Conservation (phyloP, 306 rosid genomes). For the Dryas octopetala region DNA sequence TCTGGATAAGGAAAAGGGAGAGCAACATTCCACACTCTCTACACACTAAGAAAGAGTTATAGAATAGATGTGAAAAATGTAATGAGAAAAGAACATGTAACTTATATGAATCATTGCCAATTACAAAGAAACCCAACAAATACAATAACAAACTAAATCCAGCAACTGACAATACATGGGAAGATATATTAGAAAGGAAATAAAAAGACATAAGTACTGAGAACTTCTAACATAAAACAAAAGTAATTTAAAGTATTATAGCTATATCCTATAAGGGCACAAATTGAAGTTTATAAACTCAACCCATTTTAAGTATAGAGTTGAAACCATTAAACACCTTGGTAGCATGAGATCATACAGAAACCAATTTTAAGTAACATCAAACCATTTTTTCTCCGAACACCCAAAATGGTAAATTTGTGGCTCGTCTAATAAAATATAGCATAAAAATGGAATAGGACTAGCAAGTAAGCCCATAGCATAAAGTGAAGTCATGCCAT, state of each 20-base stretch:
- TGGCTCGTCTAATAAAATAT: background rate
- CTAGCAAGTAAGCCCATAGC: background rate
- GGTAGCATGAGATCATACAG: background rate
- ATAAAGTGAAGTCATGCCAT: background rate
- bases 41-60: too few relatives aligned
- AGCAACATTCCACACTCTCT: too few relatives aligned
- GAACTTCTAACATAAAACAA: background rate
- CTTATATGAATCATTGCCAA: too few relatives aligned
- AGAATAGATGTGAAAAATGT: too few relatives aligned
- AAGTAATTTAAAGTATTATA: background rate
- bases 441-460: constrained; percentile 6
- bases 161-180: background rate
- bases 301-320: too few relatives aligned
- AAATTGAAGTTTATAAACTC: too few relatives aligned
- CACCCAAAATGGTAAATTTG: background rate
- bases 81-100: too few relatives aligned
- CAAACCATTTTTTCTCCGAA: background rate
- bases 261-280: too few relatives aligned
- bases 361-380: background rate
- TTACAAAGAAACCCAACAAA: background rate
- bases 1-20: too few relatives aligned
- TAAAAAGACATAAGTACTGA: background rate
- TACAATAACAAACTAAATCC: background rate
- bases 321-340: background rate
- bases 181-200: too few relatives aligned